These are phyloP conservation scores for Schizosaccharomyces octosporus DNA, from an alignment of 805 yeast genomes.

Conservation along the genomic window DNA sequence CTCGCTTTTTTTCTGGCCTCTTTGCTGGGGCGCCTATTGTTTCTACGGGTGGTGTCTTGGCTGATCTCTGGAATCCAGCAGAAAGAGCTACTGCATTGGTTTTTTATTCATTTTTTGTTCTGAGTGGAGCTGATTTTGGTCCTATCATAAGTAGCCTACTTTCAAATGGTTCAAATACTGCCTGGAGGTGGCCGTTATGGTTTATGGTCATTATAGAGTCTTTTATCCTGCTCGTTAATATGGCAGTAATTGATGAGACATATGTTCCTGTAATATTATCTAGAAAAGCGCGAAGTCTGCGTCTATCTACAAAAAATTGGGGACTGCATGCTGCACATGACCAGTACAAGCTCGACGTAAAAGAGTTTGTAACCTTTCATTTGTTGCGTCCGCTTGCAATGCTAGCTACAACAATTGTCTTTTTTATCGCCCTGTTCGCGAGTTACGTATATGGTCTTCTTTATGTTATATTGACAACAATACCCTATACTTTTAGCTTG, in stretches of 20 bases:
- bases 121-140: conserved; percentile 20
- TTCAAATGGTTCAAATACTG: conserved; percentile 19
- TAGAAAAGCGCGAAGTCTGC: conserved; percentile 35
- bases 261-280: conserved; percentile 28
- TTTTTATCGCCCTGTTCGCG: conserved; percentile 19
- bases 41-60: conserved; percentile 32
- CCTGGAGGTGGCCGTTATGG: conserved; percentile 32
- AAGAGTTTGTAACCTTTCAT: conserved; percentile 48
- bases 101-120: conserved; percentile 25
- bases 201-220: neutral
- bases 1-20: conserved; percentile 33
- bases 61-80: conserved; percentile 28
- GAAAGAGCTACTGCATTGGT: conserved; percentile 29
- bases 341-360: conserved; percentile 44
- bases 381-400: conserved; percentile 61
- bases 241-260: conserved; percentile 11
- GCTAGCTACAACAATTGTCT: conserved; percentile 24
- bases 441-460: conserved; percentile 22
- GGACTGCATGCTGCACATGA: conserved; percentile 85
- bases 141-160: conserved; percentile 27
- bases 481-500: conserved; percentile 16
- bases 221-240: neutral
- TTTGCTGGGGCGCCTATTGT: conserved; percentile 22
- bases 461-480: conserved; percentile 19
- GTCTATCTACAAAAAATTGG: conserved; percentile 57